Base-by-base conservation (phyloP, 2,329 filamentous ascomycete species). In the Penicillium sp. region DNA sequence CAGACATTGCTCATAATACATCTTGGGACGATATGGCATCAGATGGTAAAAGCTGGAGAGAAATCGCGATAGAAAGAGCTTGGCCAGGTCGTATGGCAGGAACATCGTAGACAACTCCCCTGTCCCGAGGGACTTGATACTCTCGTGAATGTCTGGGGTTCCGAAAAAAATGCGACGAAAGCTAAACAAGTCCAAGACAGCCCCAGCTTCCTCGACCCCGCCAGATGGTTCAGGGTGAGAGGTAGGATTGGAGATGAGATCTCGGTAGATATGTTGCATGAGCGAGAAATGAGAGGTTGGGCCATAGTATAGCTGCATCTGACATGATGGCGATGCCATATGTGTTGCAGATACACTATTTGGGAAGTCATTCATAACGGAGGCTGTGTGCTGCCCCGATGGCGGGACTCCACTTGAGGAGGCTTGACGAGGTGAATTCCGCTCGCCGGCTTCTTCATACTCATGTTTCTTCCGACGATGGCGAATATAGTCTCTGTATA, bases 301-400 rank as follows among this genome's bases (percentile, higher is more conserved):
- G 0, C 72, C 72, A 59, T 75, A 75, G 55, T 75, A 75, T 0
- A 75, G 61, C 52, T 75, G 71, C 15, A 74, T 64, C 32, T 67
- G 61, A 49, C 70, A 72, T 19, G 70, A 74, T 1, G 72, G 68
- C 2, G 72, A 73, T 24, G 71, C 65, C 57, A 70, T 68, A 54
- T 75, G 72, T 8, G 71, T 74, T 19, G 73, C 72, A 3, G 72
- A 71, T n/a, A 75, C 72, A 49, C 72, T 75, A 50, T 66, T 70
- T 45, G 71, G 69, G 43, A 68, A 63, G 37, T 60, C 54, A 38
- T 58, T 55, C 51, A 59, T 63, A n/a, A 57, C 50, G 1, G 57
- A 56, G 12, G 57, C 51, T 43, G 56, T 55, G 6, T 49, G 53
- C 15, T 53, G 57, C n/a, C 52, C 52, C 17, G 51, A 35, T 10